A percentile compares a stretch with the other conserved stretches of the same genome.
Conservation (phyloP, 768 basidiomycete species). For the Mycena leptocephala region DNA sequence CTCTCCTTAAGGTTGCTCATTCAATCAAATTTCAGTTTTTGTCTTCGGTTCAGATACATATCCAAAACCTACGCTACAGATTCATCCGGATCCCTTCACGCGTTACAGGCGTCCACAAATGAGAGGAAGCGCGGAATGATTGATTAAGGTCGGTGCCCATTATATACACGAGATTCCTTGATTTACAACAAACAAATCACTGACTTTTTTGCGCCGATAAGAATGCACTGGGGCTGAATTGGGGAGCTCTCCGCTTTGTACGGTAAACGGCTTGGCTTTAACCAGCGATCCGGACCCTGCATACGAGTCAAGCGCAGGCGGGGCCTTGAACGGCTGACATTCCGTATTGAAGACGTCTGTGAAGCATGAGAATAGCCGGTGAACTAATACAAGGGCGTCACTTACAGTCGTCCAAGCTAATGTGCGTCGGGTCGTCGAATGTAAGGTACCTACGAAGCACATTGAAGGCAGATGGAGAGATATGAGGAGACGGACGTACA, state of each 20-base stretch:
- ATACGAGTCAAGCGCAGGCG: constrained; percentile 43
- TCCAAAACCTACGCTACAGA: too few species aligned
- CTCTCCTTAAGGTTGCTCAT: too few species aligned
- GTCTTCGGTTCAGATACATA: too few species aligned
- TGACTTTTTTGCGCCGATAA: neutral
- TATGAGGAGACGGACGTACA: constrained; percentile 35
- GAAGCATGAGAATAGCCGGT: neutral
- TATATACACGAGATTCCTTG: too few species aligned
- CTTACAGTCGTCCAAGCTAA: constrained; percentile 66
- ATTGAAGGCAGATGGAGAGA: neutral
- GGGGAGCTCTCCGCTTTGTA: constrained; percentile 13
- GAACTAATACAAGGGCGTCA: neutral
- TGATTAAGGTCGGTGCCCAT: too few species aligned
- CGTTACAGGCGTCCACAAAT: too few species aligned
- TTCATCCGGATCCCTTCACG: too few species aligned
- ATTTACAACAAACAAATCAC: too few species aligned
- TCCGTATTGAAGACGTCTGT: constrained; percentile 67
- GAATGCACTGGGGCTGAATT: constrained; percentile 9
- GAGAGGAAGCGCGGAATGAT: too few species aligned
- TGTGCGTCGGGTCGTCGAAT: constrained; percentile 62
- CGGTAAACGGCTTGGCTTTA: constrained; percentile 22
- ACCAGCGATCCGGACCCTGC: neutral
- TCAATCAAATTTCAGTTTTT: too few species aligned
- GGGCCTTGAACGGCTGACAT: constrained; percentile 64
- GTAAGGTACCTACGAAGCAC: constrained; percentile 13